Base-by-base conservation (phyloP, 108 stramenopile species). In the Bacterosira constricta region DNA sequence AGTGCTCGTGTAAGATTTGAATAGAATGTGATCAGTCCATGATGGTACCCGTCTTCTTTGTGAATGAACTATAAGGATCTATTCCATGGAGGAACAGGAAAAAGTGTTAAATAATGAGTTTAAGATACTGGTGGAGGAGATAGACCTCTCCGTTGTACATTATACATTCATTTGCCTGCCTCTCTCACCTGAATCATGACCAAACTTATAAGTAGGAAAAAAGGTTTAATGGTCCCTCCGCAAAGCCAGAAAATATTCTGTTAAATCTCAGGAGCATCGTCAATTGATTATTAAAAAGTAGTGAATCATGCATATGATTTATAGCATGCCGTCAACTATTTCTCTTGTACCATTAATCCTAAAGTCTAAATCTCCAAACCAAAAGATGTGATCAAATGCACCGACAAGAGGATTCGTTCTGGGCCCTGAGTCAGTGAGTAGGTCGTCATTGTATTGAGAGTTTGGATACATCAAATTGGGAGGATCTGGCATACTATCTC, bases 1-100 rank as follows among this genome's bases (percentile, higher is more conserved):
- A 94, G 69, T 68, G 79, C 73, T 18, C 69, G 71, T 25, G 95
- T 92, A 49, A 84, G 82, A n/a, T 46, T 79, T 23, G 80, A 74
- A 99, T 18, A 99, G 82, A 30, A 99, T 84, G 15, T 98, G 95
- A 70, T 99, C 99, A 61, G 98, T 98, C 97, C 97, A 99, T 20
- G 99, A 97, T 7, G 99, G 99, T 6, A 97, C 98, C 6, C 99
- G 85, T 35, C 92, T 50, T 67, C 96, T 90, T 9, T 74, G 78
- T 13, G 77, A n/a, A 67, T 11, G 72, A 60, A 41, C 60, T 66
- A 39, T 75, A 66, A 23, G 69, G 73, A 52, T 67, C 76, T 63
- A 12, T 21, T 12, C 17, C 55, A 30, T 6, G 30, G 37, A 41
- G 29, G 12, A 12, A 54, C 57, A 18, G 25, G 37, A 30, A 66